Conservation (phyloP, 2,329 filamentous ascomycete species). For the Pestalotiopsis sp. region DNA sequence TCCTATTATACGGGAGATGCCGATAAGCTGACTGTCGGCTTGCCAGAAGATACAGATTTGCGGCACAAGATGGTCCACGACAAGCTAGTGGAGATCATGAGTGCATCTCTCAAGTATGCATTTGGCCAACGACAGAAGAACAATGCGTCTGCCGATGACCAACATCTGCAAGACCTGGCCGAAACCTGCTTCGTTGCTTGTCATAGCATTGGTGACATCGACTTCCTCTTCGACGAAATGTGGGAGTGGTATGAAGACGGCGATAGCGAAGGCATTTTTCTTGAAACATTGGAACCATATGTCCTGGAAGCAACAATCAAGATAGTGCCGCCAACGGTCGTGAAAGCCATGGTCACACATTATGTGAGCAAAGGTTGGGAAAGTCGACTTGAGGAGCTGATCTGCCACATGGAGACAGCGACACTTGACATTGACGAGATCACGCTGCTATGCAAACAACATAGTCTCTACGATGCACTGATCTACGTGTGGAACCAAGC, state of each 20-base stretch:
- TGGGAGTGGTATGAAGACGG: conserved; percentile 88
- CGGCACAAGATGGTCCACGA: conserved; percentile 83
- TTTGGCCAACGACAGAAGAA: conserved; percentile 67
- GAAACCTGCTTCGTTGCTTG: conserved; percentile 84
- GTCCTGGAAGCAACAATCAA: conserved; percentile 78
- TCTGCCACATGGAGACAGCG: conserved; percentile 86
- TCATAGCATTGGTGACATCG: conserved; percentile 71
- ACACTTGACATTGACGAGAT: conserved; percentile 95
- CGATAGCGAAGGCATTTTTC: conserved; percentile 71
- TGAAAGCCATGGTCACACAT: conserved; percentile 83
- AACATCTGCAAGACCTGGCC: conserved; percentile 74
- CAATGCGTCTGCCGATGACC: conserved; percentile 45
- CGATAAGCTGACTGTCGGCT: conserved; percentile 91
- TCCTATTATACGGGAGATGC: conserved; percentile 88
- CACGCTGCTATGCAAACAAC: conserved; percentile 85
- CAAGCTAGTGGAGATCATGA: conserved; percentile 90
- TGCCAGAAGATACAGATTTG: conserved; percentile 78
- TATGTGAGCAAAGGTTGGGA: conserved; percentile 77
- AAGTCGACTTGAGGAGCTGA: conserved; percentile 83
- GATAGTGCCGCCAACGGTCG: conserved; percentile 74
- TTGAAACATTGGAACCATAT: conserved; percentile 85
- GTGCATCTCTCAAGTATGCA: conserved; percentile 84
- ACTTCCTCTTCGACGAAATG: conserved; percentile 88
- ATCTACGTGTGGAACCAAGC: conserved; percentile 97
- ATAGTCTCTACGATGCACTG: conserved; percentile 90